These are phyloP conservation scores for Leucosporidium creatinivorum DNA, from an alignment of 768 basidiomycete species.

Conservation along the genomic window DNA sequence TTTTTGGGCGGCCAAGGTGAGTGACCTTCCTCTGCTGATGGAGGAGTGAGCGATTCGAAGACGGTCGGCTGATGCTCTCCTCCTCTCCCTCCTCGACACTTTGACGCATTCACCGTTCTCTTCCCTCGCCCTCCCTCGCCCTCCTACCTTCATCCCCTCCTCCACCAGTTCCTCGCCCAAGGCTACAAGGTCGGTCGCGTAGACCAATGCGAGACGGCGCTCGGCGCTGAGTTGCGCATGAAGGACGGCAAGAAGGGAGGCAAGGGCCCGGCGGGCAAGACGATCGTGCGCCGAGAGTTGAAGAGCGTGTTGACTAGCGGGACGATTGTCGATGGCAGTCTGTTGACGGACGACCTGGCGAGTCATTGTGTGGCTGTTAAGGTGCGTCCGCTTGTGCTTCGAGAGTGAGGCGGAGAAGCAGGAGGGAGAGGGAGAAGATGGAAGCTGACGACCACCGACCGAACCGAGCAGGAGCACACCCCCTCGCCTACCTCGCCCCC, in stretches of 20 bases:
- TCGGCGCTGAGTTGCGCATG: constrained; percentile 91
- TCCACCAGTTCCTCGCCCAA: constrained; percentile 24
- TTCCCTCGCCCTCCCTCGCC: neutral
- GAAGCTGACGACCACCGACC: too few relatives aligned
- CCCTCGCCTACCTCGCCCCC: constrained; percentile 24
- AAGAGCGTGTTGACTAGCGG: constrained; percentile 96
- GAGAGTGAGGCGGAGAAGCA: neutral
- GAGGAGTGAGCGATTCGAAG: too few relatives aligned
- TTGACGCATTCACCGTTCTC: too few relatives aligned
- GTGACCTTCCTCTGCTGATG: too few relatives aligned
- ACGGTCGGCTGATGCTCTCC: too few relatives aligned
- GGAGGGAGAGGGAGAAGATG: too few relatives aligned
- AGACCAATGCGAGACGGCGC: constrained; percentile 92
- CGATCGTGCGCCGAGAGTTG: constrained; percentile 80
- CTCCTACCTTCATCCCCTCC: neutral
- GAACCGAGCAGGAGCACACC: constrained; percentile 24
- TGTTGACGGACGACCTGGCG: constrained; percentile 85
- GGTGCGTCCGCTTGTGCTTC: constrained; percentile 38
- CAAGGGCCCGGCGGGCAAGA: constrained; percentile 47
- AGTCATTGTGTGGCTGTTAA: constrained; percentile 89
- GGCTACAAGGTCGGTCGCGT: constrained; percentile 94
- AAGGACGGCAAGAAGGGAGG: constrained; percentile 59
- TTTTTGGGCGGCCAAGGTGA: constrained; percentile 70
- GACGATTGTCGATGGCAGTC: constrained; percentile 82
- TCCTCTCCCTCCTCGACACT: neutral